phyloP scores from a whole-genome alignment of 805 yeast genomes.

The Kuraishia capsulata region DNA sequence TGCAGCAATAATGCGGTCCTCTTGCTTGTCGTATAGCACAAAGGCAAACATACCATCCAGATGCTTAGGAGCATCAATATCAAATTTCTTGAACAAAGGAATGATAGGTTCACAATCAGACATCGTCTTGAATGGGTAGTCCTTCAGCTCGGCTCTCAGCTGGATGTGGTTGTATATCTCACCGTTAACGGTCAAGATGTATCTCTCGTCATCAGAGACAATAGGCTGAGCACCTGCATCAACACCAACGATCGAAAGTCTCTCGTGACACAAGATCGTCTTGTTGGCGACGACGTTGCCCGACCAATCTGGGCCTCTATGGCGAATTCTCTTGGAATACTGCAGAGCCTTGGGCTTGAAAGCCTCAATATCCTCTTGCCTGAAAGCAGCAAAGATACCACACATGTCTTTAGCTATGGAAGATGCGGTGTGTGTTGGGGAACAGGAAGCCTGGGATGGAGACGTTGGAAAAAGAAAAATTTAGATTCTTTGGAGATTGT shows the following conservation, averaged over 20 bases:
- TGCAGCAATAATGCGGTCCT: slow-evolving; percentile 89
- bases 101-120: slow-evolving; percentile 97
- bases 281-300: slow-evolving; percentile 76
- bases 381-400: slow-evolving; percentile 94
- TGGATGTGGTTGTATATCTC: slow-evolving; percentile 96
- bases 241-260: slow-evolving; percentile 94
- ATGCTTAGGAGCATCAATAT: slow-evolving; percentile 80
- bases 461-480: not conserved
- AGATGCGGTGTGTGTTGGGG: not conserved
- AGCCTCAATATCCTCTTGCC: slow-evolving; percentile 66
- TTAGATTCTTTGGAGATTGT: not conserved
- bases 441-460: not conserved
- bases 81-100: slow-evolving; percentile 84
- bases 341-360: slow-evolving; percentile 87
- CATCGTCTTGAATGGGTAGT: slow-evolving; percentile 73
- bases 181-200: slow-evolving; percentile 84
- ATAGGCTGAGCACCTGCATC: slow-evolving; percentile 99
- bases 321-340: slow-evolving; percentile 88
- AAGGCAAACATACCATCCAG: slow-evolving; percentile 98
- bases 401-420: slow-evolving; percentile 60
- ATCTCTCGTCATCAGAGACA: slow-evolving; percentile 65
- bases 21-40: slow-evolving; percentile 75
- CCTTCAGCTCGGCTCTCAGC: slow-evolving; percentile 65
- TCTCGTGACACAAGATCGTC: slow-evolving; percentile 87
- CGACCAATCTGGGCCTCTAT: slow-evolving; percentile 99